Conservation (phyloP, 768 basidiomycete genomes). For the Termitomyces sp. region DNA sequence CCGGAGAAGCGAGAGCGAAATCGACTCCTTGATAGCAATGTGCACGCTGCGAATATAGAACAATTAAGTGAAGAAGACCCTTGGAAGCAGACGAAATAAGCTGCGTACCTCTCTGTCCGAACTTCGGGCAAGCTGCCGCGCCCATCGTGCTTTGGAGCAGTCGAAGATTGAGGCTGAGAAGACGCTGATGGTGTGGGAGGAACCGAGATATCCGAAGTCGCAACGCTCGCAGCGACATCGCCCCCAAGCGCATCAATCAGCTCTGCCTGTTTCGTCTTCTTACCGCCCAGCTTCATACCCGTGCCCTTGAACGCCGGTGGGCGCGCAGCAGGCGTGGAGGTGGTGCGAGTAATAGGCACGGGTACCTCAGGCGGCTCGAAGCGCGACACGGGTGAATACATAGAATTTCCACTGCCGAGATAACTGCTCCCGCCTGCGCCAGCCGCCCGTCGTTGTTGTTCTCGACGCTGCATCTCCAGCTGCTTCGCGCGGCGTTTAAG, state of each 20-base stretch:
- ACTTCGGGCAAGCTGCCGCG: slow-evolving; percentile 72
- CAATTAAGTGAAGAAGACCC: neutral
- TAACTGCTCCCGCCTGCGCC: slow-evolving; percentile 48
- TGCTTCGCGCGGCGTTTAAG: slow-evolving; percentile 97
- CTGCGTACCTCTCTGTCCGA: slow-evolving; percentile 61
- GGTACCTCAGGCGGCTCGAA: slow-evolving; percentile 60
- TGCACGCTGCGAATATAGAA: slow-evolving; percentile 57
- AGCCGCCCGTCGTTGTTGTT: slow-evolving; percentile 79
- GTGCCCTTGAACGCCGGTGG: slow-evolving; percentile 85
- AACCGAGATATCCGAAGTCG: slow-evolving; percentile 32
- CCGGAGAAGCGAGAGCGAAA: slow-evolving; percentile 76
- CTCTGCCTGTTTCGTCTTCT: slow-evolving; percentile 87
- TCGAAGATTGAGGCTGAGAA: slow-evolving; percentile 34
- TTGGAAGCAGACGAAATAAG: neutral
- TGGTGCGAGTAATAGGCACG: slow-evolving; percentile 31
- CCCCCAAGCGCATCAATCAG: slow-evolving; percentile 84
- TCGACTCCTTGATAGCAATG: slow-evolving; percentile 74
- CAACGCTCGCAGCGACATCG: slow-evolving; percentile 50
- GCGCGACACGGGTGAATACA: slow-evolving; percentile 68
- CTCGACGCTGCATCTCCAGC: slow-evolving; percentile 94
- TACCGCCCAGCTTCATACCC: slow-evolving; percentile 95
- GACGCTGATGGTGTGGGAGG: slow-evolving; percentile 42
- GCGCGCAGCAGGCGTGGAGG: no score
- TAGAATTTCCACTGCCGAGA: slow-evolving; percentile 60
- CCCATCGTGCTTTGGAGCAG: slow-evolving; percentile 38